Base-by-base conservation (phyloP, 2,329 filamentous ascomycete species). In the Aspergillus persii region DNA sequence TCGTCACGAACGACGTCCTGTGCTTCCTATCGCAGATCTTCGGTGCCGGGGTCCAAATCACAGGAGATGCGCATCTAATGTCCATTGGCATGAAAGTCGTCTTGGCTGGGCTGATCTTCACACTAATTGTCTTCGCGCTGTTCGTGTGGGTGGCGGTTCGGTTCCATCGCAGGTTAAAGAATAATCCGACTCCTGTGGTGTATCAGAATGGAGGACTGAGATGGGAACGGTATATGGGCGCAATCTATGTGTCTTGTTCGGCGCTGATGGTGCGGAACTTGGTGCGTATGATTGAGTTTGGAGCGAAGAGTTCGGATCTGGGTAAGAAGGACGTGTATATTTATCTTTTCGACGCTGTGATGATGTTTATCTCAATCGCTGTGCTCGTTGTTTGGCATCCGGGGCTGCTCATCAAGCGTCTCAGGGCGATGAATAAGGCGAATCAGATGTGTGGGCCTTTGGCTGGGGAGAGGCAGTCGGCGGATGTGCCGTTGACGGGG, bases 261-360 rank as follows among this genome's bases (percentile, higher is more conserved):
- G 74, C 75, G 41, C 72, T 63, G 41, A 68, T 72, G 9, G 76
- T 80, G 15, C 78, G 64, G 65, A 72, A 71, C 30, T 66, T 69
- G 1, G 62, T 61, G 0, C 63, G 68, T 48, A 78, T 74, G 15
- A 71, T 59, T 7, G 75, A 71, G 27, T 71, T 47, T 8, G 44
- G 18, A 7, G 44, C 30, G 66, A 74, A 63, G 6, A 53, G 46
- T 52, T 79, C 74, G 6, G 73, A 75, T 33, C 71, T 57, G 6
- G 73, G 67, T 26, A 72, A 57, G 9, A 62, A 61, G 31, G 79
- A 75, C n/a, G 78, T 68, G 0, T 76, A 73, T 2, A 63, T 63
- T 44, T 63, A 67, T 54, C 61, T 65, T 8, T 64, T 66, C 51
- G 56, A 58, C 0, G 75, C 79, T 23, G 54, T 46, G 12, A 57